Evolutionary conservation across 176 grass and related monocot genomes (phyloP).

Genomic region (Hyparrhenia diplandra): DNA sequence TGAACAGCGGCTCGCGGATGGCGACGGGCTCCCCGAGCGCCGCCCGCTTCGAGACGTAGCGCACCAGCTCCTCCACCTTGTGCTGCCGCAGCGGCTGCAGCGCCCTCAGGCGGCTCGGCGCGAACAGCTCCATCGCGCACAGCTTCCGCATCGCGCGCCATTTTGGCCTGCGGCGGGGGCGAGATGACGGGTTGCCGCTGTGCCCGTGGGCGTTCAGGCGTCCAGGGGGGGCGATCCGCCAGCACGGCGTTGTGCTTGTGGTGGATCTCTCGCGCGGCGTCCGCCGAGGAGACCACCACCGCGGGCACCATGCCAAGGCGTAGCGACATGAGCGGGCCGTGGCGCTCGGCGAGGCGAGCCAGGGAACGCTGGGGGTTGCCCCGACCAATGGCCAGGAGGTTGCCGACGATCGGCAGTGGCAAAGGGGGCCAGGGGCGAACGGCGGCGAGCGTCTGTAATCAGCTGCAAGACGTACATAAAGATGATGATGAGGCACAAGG

Average conservation of each 20-base stretch:
- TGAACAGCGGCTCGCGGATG: neutral
- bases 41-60: neutral
- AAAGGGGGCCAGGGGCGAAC: neutral
- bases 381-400: neutral
- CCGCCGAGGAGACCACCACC: conserved; percentile 28
- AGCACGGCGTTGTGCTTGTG: conserved; percentile 15
- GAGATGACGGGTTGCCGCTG: neutral
- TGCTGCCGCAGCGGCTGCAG: neutral
- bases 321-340: conserved; percentile 10
- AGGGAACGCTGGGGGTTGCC: neutral
- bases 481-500: neutral
- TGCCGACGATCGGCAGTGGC: neutral
- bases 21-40: neutral
- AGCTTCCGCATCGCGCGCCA: conserved; percentile 31
- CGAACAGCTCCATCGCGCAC: conserved; percentile 9
- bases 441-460: neutral
- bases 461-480: neutral
- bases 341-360: neutral
- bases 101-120: neutral
- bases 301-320: neutral
- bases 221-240: neutral
- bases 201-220: neutral
- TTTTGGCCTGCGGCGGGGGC: neutral
- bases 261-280: conserved; percentile 2
- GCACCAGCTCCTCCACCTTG: conserved; percentile 4